Evolutionary conservation across 148 eudicot species (phyloP), one percentile per base, ranked within the genome.

Genomic region (Limonium bicolor): DNA sequence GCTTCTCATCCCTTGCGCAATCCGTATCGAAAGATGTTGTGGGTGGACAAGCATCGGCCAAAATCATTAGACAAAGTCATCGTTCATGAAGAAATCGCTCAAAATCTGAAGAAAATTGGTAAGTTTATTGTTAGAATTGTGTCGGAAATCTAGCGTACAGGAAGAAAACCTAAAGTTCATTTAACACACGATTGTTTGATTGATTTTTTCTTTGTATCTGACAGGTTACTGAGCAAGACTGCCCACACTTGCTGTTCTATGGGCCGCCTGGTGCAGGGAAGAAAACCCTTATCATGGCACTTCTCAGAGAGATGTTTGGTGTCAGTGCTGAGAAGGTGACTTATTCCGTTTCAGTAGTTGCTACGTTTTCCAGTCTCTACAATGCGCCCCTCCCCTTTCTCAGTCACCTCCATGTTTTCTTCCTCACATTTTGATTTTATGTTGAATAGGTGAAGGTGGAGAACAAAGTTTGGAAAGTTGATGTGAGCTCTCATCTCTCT

Each of bases 11-110:
- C n/a, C n/a, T n/a, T n/a, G n/a, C n/a, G n/a, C n/a, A n/a, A n/a
- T n/a, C n/a, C n/a, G n/a, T n/a, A n/a, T n/a, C n/a, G n/a, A 41
- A 34, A 43, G 33, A 87, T 88, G 97, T 69, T 88, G 77, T 88
- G 97, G 97, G 94, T 88, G 2, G 97, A 88, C 78, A 88, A 80
- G 44, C 77, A 83, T 63, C 77, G 97, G 0, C 97, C 97, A 8
- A 83, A 80, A 77, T 57, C 86, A 90, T 86, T 88, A 65, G 97
- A 88, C 64, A 88, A 83, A 62, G 79, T 80, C 20, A 36, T 83
- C 0, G 78, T 88, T 4, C 97, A 88, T 39, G 52, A 88, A 51
- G 73, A 83, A 21, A 71, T 79, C 7, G 97, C 97, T 35, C 79
- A 69, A 42, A 74, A 80, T 45, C 97, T 88, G 68, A 74, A 77